Evolutionary conservation across 768 basidiomycete species (phyloP).

Genomic region (Panaeolus cyanescens): DNA sequence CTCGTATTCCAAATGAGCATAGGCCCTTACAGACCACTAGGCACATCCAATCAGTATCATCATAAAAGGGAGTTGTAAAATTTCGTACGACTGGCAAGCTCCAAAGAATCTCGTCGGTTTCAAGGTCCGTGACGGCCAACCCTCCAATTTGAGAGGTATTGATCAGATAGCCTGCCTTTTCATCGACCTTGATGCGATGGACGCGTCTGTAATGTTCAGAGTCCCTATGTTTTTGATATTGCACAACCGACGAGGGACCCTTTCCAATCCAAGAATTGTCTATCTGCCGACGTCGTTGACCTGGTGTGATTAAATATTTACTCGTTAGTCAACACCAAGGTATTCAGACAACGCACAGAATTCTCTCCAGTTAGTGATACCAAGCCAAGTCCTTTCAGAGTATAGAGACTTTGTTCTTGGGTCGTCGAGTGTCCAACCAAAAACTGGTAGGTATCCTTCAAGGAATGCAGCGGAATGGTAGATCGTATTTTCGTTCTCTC

Average conservation of each 20-base stretch:
- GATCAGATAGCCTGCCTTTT: slow-evolving; percentile 58
- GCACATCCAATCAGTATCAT: neutral
- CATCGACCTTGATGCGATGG: slow-evolving; percentile 80
- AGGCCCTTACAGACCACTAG: slow-evolving; percentile 51
- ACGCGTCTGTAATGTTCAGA: slow-evolving; percentile 35
- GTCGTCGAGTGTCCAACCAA: slow-evolving; percentile 9
- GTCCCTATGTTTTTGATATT: slow-evolving; percentile 33
- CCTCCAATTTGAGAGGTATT: slow-evolving; percentile 55
- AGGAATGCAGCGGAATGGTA: slow-evolving; percentile 58
- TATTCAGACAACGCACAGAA: slow-evolving; percentile 49
- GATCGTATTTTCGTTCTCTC: slow-evolving; percentile 48
- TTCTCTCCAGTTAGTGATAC: slow-evolving; percentile 53
- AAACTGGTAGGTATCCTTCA: slow-evolving; percentile 45
- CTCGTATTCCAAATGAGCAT: slow-evolving; percentile 75
- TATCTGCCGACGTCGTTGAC: slow-evolving; percentile 44
- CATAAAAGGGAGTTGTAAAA: neutral
- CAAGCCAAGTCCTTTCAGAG: slow-evolving; percentile 35
- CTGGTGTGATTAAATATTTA: slow-evolving; percentile 28
- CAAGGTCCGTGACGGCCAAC: slow-evolving; percentile 57
- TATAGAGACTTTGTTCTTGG: slow-evolving; percentile 29
- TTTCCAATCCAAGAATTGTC: slow-evolving; percentile 57
- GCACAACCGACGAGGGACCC: slow-evolving; percentile 42
- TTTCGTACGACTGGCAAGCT: slow-evolving; percentile 50
- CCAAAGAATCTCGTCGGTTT: slow-evolving; percentile 58
- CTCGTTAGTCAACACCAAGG: slow-evolving; percentile 2